Evolutionary conservation across 1,284 basidiomycete genomes (phyloP).

Genomic region (Tranzscheliella williamsii): DNA sequence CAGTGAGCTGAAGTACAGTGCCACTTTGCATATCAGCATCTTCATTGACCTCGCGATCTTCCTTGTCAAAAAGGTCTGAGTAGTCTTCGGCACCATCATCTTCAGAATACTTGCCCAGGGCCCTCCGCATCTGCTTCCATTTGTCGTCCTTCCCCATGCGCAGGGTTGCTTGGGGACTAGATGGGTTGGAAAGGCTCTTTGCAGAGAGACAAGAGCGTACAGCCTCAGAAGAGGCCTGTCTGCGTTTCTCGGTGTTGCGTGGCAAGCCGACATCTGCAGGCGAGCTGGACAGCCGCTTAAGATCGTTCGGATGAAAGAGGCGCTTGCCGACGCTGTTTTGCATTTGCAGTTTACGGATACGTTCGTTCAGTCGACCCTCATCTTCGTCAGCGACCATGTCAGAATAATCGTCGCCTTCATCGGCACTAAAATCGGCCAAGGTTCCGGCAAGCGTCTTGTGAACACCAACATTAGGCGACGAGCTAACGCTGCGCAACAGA

Average conservation of each 20-base stretch:
- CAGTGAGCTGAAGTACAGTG: constrained; percentile 40
- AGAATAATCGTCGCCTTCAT: constrained; percentile 65
- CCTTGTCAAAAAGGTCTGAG: constrained; percentile 45
- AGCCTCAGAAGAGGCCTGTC: constrained; percentile 22
- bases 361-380: constrained; percentile 32
- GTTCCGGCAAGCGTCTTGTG: constrained; percentile 1
- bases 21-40: constrained; percentile 18
- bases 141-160: constrained; percentile 34
- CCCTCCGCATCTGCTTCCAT: constrained; percentile 42
- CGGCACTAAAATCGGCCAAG: constrained; percentile 12
- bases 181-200: constrained; percentile 14
- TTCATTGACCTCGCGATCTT: constrained; percentile 14
- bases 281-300: constrained; percentile 17
- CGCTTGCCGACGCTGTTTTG: constrained; percentile 42
- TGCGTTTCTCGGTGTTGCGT: constrained; percentile 11
- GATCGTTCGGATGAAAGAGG: constrained; percentile 49
- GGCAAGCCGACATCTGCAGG: neutral
- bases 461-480: constrained; percentile 18
- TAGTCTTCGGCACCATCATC: constrained; percentile 44
- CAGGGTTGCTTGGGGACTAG: constrained; percentile 24
- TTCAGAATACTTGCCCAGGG: constrained; percentile 46
- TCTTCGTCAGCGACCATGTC: constrained; percentile 46
- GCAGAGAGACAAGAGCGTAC: constrained; percentile 20
- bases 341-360: constrained; percentile 42
- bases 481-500: constrained; percentile 17